Base-by-base conservation (phyloP, 2,329 filamentous ascomycete genomes). In the Penicillium brevicompactum region DNA sequence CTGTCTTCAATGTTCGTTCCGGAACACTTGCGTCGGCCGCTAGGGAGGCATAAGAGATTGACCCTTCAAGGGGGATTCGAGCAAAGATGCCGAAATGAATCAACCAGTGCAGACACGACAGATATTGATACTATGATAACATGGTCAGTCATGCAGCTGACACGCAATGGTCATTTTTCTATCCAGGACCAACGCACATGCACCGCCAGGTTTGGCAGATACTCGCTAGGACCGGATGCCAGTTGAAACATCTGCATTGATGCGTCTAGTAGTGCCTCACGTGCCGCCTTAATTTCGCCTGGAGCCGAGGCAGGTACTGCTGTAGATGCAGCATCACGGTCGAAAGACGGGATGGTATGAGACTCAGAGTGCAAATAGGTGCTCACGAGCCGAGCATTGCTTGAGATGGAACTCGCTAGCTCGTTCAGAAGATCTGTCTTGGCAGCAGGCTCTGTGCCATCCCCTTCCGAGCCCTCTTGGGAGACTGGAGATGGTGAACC, bases 101-200 rank as follows among this genome's bases (percentile, higher is more conserved):
- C 18, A 75, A 62, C 56, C 67, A 71, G 18, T 58, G 59, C 5
- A 73, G 53, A 53, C 67, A 63, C 8, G 62, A 45, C 22, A 69
- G 55, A 45, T 67, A 51, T 42, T 69, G 61, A 53, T 59, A 61
- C 61, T 67, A 31, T 32, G 30, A 43, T 38, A 42, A 21, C 10
- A 51, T 24, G 31, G 2, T 21, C n/a, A 31, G n/a, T 13, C 21
- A 54, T 31, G n/a, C 37, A n/a, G 7, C 13, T 16, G 7, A 42
- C 5, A 22, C 11, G 16, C 31, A 13, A 53, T 24, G 31, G 18
- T 53, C 3, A 27, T 31, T 18, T 13, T 42, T 44, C 31, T 52
- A 58, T 53, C 41, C 32, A 31, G 37, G 34, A 18, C 16, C 6
- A 42, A 42, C 45, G 22, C 47, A 49, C 51, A 11, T 42, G 38